Base-by-base conservation (phyloP, 495 filamentous ascomycete genomes). In the Neurospora terricola region DNA sequence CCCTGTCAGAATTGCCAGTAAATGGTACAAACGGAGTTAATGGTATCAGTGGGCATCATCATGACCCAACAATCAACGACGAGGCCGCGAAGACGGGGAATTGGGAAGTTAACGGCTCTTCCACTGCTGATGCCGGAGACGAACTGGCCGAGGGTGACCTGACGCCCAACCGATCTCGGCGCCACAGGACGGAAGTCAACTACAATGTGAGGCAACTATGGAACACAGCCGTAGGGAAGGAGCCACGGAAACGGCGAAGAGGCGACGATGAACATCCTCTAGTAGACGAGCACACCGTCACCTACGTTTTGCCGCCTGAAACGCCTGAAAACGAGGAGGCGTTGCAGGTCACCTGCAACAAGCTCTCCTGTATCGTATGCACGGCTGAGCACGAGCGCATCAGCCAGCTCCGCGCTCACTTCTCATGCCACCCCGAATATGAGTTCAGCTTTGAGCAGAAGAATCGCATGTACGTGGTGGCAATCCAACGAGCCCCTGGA, bases 181-280 rank as follows among this genome's bases (percentile, higher is more conserved):
- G 83, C 36, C 73, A 81, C 73, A 78, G 83, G 72, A 72, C 80
- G 43, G 78, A 84, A 78, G 77, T 86, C 71, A 87, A 85, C 40
- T 88, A 88, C 73, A 87, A 88, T 71, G 74, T 87, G 48, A 87
- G 85, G 74, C 73, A 84, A 23, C 76, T 87, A 38, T 86, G 82
- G 77, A 83, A 82, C 72, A 85, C 79, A 68, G 82, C 83, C 14
- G 78, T 84, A 38, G 85, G 85, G 4, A 86, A 81, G 74, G 82
- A 85, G 48, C 78, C 78, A 11, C 82, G 80, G 27, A 86, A 85
- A 72, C 81, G 77, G 37, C 78, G 80, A 72, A 80, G 82, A 74
- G 70, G 75, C n/a, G 72, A 73, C 8, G 77, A 79, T 9, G 80
- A 81, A 68, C 75, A 73, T n/a, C 74, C 76, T 12, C 77, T 77